Base-by-base conservation (phyloP, 129 eudicot species). In the Logfia minima region DNA sequence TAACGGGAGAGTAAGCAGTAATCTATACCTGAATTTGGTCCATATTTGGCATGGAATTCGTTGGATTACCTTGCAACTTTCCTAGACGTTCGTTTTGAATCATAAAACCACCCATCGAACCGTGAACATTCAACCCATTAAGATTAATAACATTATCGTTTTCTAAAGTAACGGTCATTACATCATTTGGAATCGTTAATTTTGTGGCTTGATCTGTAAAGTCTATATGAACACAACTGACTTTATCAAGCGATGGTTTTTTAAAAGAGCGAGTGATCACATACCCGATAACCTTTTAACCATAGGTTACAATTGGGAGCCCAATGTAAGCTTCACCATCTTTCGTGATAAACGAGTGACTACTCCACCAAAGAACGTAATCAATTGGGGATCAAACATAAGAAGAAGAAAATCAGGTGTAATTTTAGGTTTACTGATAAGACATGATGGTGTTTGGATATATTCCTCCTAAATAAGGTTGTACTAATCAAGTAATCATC, bases 281-380 rank as follows among this genome's bases (percentile, higher is more conserved):
- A 32, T 79, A 83, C 17, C 89, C 89, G 1, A 83, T 65, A 22
- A 85, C 60, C 22, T 64, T 56, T 29, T 87, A 87, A 17, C 85
- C 92, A 4, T 3, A 21, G 0, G 85, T 83, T 2, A 89, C 75
- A 18, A 76, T 39, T 26, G 29, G 29, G 29, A 26, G 29, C 29
- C 29, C 1, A 26, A 26, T 2, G 29, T 26, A 26, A 26, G 29
- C 29, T 26, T 26, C 29, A 26, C 29, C 29, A 26, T 26, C 29
- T 26, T 26, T 26, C 29, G 29, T 26, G 29, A 26, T 26, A 26
- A 26, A 26, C 2, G 2, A 26, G 0, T 26, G 29, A 26, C 29
- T 26, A 26, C 29, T 26, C 29, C 2, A 26, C 29, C 29, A 1
- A 26, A 5, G 35, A 5, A 5, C 35, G 35, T 4, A 39, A 39